These are phyloP conservation scores for Gaultheria prostrata DNA, from an alignment of 148 eudicot genomes.

Conservation along the genomic window DNA sequence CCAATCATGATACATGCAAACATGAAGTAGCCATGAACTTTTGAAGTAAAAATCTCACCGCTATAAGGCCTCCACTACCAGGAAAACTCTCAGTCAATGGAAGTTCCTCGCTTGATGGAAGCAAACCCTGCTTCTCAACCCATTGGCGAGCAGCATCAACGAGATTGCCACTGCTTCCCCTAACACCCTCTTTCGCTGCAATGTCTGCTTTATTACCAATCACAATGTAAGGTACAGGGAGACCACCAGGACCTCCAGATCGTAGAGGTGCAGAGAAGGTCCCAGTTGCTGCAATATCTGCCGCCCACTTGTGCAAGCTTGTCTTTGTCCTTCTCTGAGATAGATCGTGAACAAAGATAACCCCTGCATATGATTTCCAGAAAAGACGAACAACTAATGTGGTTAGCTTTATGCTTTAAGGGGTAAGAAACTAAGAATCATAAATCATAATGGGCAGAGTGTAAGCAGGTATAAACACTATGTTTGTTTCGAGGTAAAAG, in stretches of 20 bases:
- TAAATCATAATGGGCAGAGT: not conserved
- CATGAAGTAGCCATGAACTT: not conserved
- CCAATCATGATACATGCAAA: not conserved
- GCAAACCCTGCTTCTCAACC: conserved; percentile 98
- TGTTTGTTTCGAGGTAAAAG: not conserved
- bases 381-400: not conserved
- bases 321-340: conserved; percentile 85
- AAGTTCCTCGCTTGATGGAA: conserved; percentile 82
- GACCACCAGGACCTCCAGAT: conserved; percentile 87
- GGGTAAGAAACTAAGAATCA: not conserved
- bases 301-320: conserved; percentile 86
- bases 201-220: conserved; percentile 92
- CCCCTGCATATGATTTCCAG: conserved; percentile 45
- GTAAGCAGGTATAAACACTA: not conserved
- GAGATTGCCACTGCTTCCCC: conserved; percentile 94
- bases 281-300: conserved; percentile 79
- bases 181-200: conserved; percentile 68
- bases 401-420: not conserved
- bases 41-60: conserved; percentile 48
- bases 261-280: conserved; percentile 87
- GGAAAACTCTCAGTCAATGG: conserved; percentile 90
- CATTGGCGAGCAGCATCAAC: conserved; percentile 94
- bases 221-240: conserved; percentile 88
- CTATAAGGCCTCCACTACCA: conserved; percentile 67
- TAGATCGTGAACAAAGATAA: conserved; percentile 88